phyloP scores from a whole-genome alignment of 192 early-diverging fungal genomes.

The Phycomyces blakesleeanus region DNA sequence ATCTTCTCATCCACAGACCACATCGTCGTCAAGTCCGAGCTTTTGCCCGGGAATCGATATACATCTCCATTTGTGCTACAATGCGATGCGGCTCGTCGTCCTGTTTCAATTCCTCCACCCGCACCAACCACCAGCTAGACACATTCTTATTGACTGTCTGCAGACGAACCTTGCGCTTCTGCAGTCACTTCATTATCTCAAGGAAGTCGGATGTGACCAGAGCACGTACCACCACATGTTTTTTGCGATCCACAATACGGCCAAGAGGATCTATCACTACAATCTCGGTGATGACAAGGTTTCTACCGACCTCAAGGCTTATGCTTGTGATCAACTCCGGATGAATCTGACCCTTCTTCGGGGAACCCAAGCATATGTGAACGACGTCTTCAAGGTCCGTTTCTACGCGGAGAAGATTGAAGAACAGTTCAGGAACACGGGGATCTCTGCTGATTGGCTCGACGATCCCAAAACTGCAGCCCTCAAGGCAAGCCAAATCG shows the following conservation, averaged over 20 bases:
- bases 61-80: slow-evolving; percentile 25
- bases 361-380: slow-evolving; percentile 12
- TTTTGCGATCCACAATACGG: slow-evolving; percentile 31
- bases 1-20: not conserved
- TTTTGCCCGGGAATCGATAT: slow-evolving; percentile 16
- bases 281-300: not conserved
- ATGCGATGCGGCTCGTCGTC: slow-evolving; percentile 23
- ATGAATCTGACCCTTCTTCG: slow-evolving; percentile 13
- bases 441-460: not conserved
- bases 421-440: slow-evolving; percentile 7
- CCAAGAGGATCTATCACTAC: slow-evolving; percentile 13
- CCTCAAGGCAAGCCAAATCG: not conserved
- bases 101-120: slow-evolving; percentile 22
- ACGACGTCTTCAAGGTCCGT: slow-evolving; percentile 27
- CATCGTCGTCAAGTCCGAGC: not conserved
- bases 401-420: slow-evolving; percentile 23
- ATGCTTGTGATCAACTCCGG: slow-evolving; percentile 13
- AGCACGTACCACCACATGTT: slow-evolving; percentile 35
- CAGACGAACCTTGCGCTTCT: slow-evolving; percentile 17
- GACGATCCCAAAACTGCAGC: not conserved
- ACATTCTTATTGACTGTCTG: slow-evolving; percentile 7
- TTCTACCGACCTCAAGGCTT: not conserved
- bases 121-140: not conserved
- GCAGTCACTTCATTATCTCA: slow-evolving; percentile 10
- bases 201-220: slow-evolving; percentile 15